These are phyloP conservation scores for Vitis hybrid DNA, from an alignment of 177 flowering plant species.

Conservation along the genomic window DNA sequence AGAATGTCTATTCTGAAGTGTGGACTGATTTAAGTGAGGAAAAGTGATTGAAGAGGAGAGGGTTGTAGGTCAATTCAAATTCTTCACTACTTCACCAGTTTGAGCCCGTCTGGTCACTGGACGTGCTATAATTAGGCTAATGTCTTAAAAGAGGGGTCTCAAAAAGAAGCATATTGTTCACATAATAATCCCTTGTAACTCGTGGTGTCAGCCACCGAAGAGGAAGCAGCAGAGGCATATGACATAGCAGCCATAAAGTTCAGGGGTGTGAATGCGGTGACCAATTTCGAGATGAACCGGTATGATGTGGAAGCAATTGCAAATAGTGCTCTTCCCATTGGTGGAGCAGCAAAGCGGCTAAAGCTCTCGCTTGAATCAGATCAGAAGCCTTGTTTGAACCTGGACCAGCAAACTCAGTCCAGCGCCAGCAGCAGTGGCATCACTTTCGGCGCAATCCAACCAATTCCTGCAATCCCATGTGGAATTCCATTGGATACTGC, in stretches of 20 bases:
- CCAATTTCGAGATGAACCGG: conserved; percentile 88
- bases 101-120: not conserved
- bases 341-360: conserved; percentile 73
- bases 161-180: not conserved
- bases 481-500: conserved; percentile 45
- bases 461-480: conserved; percentile 33
- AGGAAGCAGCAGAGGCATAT: conserved; percentile 97
- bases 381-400: conserved; percentile 26
- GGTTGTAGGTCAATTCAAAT: too few relatives aligned
- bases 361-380: conserved; percentile 67
- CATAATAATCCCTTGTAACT: not conserved
- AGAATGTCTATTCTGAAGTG: too few relatives aligned
- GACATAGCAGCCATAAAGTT: conserved; percentile 96
- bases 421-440: conserved; percentile 43
- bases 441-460: conserved; percentile 35
- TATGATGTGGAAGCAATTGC: conserved; percentile 81
- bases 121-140: too few relatives aligned
- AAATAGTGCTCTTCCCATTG: conserved; percentile 76
- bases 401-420: conserved; percentile 28
- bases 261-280: conserved; percentile 83
- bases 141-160: too few relatives aligned
- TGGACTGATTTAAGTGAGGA: too few relatives aligned
- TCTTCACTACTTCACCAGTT: too few relatives aligned
- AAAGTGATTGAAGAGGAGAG: too few relatives aligned
- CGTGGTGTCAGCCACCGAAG: conserved; percentile 68